Evolutionary conservation across 2,329 filamentous ascomycete species (phyloP).

Genomic region (Neonectria sp.): DNA sequence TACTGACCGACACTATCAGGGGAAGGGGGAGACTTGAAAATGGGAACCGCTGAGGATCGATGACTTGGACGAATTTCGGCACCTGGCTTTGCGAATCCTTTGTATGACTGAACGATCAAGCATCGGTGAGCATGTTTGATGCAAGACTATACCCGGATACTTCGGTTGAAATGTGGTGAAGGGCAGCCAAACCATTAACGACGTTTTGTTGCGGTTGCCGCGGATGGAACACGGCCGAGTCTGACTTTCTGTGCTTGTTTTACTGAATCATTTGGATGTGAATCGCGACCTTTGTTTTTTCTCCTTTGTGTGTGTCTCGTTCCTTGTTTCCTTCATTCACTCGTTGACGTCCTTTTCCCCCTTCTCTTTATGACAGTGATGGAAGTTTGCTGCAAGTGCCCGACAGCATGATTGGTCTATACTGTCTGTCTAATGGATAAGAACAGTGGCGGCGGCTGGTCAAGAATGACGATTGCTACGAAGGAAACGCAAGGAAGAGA

Average conservation of each 20-base stretch:
- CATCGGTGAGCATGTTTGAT: conserved; percentile 49
- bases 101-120: conserved; percentile 46
- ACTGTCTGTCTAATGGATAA: conserved; percentile 3
- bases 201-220: conserved; percentile 47
- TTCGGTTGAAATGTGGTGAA: conserved; percentile 46
- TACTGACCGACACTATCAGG: conserved; percentile 11
- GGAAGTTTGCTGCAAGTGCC: conserved; percentile 16
- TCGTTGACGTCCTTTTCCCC: conserved; percentile 11
- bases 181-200: conserved; percentile 47
- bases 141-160: conserved; percentile 50
- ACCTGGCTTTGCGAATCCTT: conserved; percentile 46
- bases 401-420: conserved; percentile 12
- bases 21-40: conserved; percentile 27
- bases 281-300: conserved; percentile 28
- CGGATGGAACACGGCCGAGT: conserved; percentile 40
- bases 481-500: conserved; percentile 6
- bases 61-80: conserved; percentile 44
- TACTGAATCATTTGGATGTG: conserved; percentile 38
- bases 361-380: conserved; percentile 8
- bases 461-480: conserved; percentile 17
- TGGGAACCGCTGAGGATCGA: conserved; percentile 33
- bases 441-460: conserved; percentile 13
- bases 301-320: conserved; percentile 6
- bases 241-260: conserved; percentile 33
- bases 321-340: conserved; percentile 17